Evolutionary conservation across 73 alveolate species (phyloP).

Genomic region (Urostyla sp.): DNA sequence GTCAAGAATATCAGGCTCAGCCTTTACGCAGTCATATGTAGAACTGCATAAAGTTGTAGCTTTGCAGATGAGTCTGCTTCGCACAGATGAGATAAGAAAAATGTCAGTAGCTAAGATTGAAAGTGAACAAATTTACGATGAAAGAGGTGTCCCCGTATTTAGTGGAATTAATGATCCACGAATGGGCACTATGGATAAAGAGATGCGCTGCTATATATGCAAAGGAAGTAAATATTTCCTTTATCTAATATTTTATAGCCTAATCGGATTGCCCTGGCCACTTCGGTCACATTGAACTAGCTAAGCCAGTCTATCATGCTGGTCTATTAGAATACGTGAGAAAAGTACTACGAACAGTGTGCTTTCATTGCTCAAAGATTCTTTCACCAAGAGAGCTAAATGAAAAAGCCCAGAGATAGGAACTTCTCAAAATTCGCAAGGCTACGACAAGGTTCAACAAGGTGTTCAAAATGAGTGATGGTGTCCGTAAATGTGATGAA

Average conservation of each 20-base stretch:
- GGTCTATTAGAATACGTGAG: conserved; percentile 85
- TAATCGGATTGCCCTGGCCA: conserved; percentile 96
- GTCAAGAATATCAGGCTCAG: conserved; percentile 50
- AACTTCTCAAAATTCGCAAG: conserved; percentile 76
- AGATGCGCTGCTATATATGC: conserved; percentile 83
- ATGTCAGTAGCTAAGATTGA: conserved; percentile 72
- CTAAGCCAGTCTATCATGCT: conserved; percentile 88
- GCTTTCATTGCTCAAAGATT: conserved; percentile 85
- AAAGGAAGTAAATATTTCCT: conserved; percentile 71
- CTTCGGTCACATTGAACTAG: conserved; percentile 93
- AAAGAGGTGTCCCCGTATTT: conserved; percentile 80
- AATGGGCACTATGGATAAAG: conserved; percentile 95
- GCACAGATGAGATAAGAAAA: conserved; percentile 74
- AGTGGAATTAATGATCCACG: conserved; percentile 88
- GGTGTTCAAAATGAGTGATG: conserved; percentile 72
- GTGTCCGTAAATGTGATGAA: conserved; percentile 52
- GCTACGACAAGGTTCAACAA: conserved; percentile 78
- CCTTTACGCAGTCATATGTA: conserved; percentile 56
- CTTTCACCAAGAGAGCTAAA: conserved; percentile 66
- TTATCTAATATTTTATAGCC: conserved; percentile 8
- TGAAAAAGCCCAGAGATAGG: conserved; percentile 71
- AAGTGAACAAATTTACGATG: conserved; percentile 77
- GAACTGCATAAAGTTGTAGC: conserved; percentile 53
- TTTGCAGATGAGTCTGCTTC: conserved; percentile 82
- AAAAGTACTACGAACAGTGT: conserved; percentile 88